phyloP scores from a whole-genome alignment of 352 stramenopile species.

The Pythium chondricola region DNA sequence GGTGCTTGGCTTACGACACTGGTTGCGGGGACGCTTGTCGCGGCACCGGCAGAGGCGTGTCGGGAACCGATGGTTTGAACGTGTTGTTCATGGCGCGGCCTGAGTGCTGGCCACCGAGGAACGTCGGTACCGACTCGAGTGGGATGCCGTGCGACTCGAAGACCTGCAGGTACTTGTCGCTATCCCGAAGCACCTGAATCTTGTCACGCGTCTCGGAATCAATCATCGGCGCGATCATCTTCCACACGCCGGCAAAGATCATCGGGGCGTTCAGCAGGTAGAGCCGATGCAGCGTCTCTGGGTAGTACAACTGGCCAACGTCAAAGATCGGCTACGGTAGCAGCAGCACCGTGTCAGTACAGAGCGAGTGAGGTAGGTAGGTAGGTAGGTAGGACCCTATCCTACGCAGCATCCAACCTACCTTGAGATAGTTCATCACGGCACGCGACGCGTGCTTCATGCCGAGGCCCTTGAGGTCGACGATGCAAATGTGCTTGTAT shows the following conservation, averaged over 20 bases:
- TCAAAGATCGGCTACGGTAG: slow-evolving; percentile 81
- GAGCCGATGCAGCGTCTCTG: slow-evolving; percentile 69
- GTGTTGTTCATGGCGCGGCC: slow-evolving; percentile 61
- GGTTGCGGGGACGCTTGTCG: no score
- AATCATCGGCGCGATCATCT: slow-evolving; percentile 65
- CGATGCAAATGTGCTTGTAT: slow-evolving; percentile 82
- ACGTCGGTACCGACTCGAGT: slow-evolving; percentile 44
- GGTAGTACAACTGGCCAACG: slow-evolving; percentile 72
- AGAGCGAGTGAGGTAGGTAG: slow-evolving; percentile 2
- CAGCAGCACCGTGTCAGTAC: no score
- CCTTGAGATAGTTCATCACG: slow-evolving; percentile 60
- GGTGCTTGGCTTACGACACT: no score
- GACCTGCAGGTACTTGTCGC: slow-evolving; percentile 44
- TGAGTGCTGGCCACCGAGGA: slow-evolving; percentile 49
- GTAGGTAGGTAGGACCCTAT: background rate
- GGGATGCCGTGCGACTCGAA: slow-evolving; percentile 59
- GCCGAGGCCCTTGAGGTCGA: slow-evolving; percentile 65
- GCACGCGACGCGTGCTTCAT: slow-evolving; percentile 58
- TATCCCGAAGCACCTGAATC: slow-evolving; percentile 78
- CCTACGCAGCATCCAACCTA: slow-evolving; percentile 6
- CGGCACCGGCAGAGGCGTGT: slow-evolving; percentile 51
- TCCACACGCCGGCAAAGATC: slow-evolving; percentile 80
- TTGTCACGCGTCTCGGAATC: slow-evolving; percentile 75
- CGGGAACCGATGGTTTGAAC: slow-evolving; percentile 48
- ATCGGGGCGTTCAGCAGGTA: slow-evolving; percentile 81